Percentiles rank a stretch among this genome's conserved stretches.
These are phyloP conservation scores for Diaporthe sp. DNA, from an alignment of 2,329 filamentous ascomycete genomes.

Conservation along the genomic window DNA sequence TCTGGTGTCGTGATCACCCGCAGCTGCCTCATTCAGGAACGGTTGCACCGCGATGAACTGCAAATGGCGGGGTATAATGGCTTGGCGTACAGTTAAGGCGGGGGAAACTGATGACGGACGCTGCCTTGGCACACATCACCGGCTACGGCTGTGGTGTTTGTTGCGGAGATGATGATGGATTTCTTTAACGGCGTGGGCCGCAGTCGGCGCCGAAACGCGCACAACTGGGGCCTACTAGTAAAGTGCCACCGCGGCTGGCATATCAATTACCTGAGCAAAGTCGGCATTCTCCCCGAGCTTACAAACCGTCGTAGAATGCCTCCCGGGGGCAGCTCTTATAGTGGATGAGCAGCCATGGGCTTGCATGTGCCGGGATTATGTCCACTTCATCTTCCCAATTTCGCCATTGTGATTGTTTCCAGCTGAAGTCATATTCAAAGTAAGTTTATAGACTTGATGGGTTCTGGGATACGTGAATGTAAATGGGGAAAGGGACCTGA, in stretches of 20 bases:
- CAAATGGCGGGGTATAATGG: conserved; percentile 13
- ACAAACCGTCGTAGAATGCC: not conserved
- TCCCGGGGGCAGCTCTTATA: too few relatives aligned
- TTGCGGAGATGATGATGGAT: not conserved
- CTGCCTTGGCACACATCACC: conserved; percentile 7
- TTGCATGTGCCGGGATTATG: too few relatives aligned
- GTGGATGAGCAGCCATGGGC: not conserved
- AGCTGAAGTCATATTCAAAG: too few relatives aligned
- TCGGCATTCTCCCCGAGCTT: not conserved
- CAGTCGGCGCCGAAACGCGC: not conserved
- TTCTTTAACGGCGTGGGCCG: too few relatives aligned
- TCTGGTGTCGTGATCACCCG: not conserved
- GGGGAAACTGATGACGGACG: not conserved
- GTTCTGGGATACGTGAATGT: too few relatives aligned
- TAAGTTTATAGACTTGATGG: too few relatives aligned
- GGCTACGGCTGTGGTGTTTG: not conserved
- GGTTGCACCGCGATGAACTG: not conserved
- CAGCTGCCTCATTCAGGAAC: conserved; percentile 21
- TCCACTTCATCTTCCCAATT: too few relatives aligned
- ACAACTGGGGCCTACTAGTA: not conserved
- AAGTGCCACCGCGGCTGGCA: not conserved
- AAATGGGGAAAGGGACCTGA: too few relatives aligned
- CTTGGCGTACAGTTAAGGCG: not conserved
- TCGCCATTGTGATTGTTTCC: too few relatives aligned
- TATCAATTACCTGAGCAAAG: not conserved